These are phyloP conservation scores for Cryptosporidium baileyi DNA, from an alignment of 169 alveolate genomes.

Conservation along the genomic window DNA sequence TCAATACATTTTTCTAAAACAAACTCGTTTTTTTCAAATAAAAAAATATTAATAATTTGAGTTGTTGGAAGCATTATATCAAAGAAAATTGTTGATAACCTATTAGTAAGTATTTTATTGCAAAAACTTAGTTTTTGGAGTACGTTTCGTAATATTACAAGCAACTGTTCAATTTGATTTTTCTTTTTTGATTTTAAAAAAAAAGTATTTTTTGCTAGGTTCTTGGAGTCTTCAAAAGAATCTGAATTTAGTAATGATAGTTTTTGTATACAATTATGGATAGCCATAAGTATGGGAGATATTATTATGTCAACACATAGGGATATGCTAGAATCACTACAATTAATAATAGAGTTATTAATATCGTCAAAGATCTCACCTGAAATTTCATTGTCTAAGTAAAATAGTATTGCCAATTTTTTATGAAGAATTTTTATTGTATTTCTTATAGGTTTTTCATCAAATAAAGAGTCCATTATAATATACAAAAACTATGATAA, in stretches of 20 bases:
- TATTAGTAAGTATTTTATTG: conserved; percentile 4
- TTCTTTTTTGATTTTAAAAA: background rate
- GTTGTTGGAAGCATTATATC: conserved; percentile 4
- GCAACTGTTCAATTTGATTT: background rate
- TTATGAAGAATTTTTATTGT: conserved; percentile 41
- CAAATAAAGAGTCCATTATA: background rate
- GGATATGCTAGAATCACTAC: conserved; percentile 3
- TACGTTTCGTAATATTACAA: background rate
- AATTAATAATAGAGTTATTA: conserved; percentile 5
- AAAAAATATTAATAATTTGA: background rate
- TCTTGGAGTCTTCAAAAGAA: background rate
- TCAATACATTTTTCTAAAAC: background rate
- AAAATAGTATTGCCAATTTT: background rate
- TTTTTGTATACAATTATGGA: conserved; percentile 28
- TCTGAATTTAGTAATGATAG: background rate
- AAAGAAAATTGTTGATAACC: conserved; percentile 17
- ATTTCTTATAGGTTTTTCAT: conserved; percentile 15
- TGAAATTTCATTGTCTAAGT: background rate
- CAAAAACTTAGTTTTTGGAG: background rate
- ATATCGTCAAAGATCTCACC: background rate
- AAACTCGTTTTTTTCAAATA: background rate
- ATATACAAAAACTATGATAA: too few relatives aligned
- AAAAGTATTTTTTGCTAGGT: background rate
- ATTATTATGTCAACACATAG: conserved; percentile 32
- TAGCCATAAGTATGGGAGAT: conserved; percentile 30